Evolutionary conservation across 345 rosid genomes (phyloP).

Genomic region (Corchorus capsularis): DNA sequence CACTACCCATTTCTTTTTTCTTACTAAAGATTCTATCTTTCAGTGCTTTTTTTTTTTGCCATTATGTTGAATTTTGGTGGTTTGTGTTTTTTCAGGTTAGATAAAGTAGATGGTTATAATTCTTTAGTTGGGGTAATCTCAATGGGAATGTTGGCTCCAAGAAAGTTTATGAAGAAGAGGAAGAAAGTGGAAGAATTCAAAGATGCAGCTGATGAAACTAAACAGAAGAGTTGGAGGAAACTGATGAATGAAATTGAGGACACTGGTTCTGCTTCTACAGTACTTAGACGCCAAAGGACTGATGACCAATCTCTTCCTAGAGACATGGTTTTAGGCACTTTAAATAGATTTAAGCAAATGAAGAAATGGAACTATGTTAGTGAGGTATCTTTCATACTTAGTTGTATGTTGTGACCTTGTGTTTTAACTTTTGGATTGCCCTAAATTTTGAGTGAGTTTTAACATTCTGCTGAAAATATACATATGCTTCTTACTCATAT

Average conservation of each 20-base stretch:
- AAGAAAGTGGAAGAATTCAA: slow-evolving; percentile 72
- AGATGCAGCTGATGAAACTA: slow-evolving; percentile 69
- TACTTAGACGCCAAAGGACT: slow-evolving; percentile 53
- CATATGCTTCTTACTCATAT: background rate
- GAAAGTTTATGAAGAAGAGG: slow-evolving; percentile 74
- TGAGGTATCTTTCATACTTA: slow-evolving; percentile 55
- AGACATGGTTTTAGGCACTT: slow-evolving; percentile 78
- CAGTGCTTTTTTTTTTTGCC: background rate
- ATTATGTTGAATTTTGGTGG: slow-evolving; percentile 3
- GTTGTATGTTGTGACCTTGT: background rate
- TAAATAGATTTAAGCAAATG: slow-evolving; percentile 90
- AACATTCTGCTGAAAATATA: background rate
- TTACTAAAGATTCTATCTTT: background rate
- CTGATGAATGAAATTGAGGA: slow-evolving; percentile 80
- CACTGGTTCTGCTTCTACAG: slow-evolving; percentile 59
- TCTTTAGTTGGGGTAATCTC: slow-evolving; percentile 41
- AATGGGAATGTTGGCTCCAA: slow-evolving; percentile 82
- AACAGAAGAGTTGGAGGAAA: slow-evolving; percentile 84
- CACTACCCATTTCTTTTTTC: background rate
- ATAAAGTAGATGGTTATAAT: background rate
- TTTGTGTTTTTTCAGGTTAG: slow-evolving; percentile 6
- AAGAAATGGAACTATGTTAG: slow-evolving; percentile 83
- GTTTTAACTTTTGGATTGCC: background rate
- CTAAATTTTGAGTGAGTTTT: background rate
- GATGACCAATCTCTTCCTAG: slow-evolving; percentile 57